These are phyloP conservation scores for Aspergillus ochraceus DNA, from an alignment of 2,329 filamentous ascomycete genomes.

Conservation along the genomic window DNA sequence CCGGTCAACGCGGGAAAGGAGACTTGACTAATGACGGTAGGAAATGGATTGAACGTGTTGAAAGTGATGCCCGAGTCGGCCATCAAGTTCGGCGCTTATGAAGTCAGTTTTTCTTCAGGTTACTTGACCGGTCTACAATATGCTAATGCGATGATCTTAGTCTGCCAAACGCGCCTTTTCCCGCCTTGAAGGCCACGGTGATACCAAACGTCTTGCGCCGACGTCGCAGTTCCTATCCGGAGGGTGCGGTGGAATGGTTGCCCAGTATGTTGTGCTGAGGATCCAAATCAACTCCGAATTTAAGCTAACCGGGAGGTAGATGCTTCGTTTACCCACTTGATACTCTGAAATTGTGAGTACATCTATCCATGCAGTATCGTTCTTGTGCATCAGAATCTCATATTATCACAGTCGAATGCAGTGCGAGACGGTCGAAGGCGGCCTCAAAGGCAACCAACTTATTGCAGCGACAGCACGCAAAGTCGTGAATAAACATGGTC, in stretches of 20 bases:
- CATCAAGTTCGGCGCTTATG: conserved; percentile 97
- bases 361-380: not conserved
- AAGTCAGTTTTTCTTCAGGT: conserved; percentile 51
- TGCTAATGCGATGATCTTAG: conserved; percentile 37
- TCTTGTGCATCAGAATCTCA: conserved; percentile 7
- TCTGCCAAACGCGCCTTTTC: conserved; percentile 86
- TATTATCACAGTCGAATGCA: conserved; percentile 70
- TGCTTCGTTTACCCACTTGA: conserved; percentile 95
- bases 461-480: conserved; percentile 80
- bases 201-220: conserved; percentile 75
- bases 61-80: conserved; percentile 99
- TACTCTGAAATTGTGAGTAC: conserved; percentile 58
- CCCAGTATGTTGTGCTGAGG: conserved; percentile 65
- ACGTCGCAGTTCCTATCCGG: conserved; percentile 89
- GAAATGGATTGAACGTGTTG: conserved; percentile 92
- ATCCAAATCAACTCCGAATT: not conserved
- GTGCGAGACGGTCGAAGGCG: conserved; percentile 87
- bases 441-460: conserved; percentile 77
- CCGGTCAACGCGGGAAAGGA: not conserved
- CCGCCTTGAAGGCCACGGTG: conserved; percentile 80
- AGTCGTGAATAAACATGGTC: conserved; percentile 76
- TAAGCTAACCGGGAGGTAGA: conserved; percentile 44
- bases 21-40: conserved; percentile 47
- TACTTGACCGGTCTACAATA: not conserved
- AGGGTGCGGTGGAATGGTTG: conserved; percentile 88